These are phyloP conservation scores for Lactarius quietus DNA, from an alignment of 768 basidiomycete genomes.

Conservation along the genomic window DNA sequence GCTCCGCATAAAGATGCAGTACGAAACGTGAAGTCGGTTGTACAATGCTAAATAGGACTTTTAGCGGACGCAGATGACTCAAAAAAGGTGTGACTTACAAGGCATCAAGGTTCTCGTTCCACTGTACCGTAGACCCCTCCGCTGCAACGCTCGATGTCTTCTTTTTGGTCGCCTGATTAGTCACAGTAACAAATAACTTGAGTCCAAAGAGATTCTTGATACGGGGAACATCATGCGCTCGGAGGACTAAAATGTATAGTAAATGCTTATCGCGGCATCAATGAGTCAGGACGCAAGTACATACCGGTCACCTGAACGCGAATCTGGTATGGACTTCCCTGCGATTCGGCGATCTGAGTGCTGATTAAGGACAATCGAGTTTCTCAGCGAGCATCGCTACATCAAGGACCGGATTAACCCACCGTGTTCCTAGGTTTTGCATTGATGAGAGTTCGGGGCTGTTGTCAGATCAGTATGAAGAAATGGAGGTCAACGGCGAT, in stretches of 20 bases:
- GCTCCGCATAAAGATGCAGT: neutral
- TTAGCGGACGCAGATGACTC: neutral
- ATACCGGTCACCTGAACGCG: neutral
- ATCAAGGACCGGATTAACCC: neutral
- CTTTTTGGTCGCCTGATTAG: neutral
- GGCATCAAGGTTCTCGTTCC: neutral
- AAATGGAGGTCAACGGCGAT: neutral
- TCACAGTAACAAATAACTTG: neutral
- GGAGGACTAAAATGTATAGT: neutral
- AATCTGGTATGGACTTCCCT: neutral
- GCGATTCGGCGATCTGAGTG: neutral
- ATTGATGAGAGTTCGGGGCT: neutral
- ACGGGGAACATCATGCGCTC: neutral
- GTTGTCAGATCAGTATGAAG: neutral
- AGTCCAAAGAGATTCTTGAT: neutral
- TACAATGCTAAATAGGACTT: neutral
- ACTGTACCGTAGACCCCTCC: neutral
- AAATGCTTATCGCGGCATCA: neutral
- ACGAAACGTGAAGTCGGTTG: neutral
- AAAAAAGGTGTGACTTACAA: neutral
- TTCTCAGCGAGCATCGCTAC: neutral
- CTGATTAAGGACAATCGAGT: neutral
- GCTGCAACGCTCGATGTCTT: neutral
- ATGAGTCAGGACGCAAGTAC: neutral
- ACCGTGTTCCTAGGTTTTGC: neutral